phyloP scores from a whole-genome alignment of 768 basidiomycete genomes.

The Pleurotus djamor region DNA sequence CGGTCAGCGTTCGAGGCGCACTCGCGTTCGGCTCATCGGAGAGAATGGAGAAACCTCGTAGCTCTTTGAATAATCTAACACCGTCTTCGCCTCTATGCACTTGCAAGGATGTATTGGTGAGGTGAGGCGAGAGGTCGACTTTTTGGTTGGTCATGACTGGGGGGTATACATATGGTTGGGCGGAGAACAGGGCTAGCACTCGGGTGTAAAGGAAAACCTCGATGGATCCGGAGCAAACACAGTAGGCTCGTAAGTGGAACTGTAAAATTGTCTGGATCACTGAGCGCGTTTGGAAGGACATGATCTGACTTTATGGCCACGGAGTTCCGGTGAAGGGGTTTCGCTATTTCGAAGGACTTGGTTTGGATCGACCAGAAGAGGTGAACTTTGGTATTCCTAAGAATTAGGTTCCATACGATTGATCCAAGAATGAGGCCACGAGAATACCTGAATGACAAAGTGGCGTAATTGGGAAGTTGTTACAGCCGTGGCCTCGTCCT shows the following conservation, averaged over 20 bases:
- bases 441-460: constrained; percentile 88
- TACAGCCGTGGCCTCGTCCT: constrained; percentile 50
- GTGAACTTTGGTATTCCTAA: constrained; percentile 83
- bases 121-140: constrained; percentile 67
- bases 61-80: constrained; percentile 79
- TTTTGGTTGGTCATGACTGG: constrained; percentile 14
- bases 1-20: constrained; percentile 17
- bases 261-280: constrained; percentile 27
- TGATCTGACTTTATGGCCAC: constrained; percentile 58
- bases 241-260: constrained; percentile 95
- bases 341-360: constrained; percentile 32
- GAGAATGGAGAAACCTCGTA: constrained; percentile 63
- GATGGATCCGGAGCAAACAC: constrained; percentile 72
- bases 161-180: constrained; percentile 63
- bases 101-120: constrained; percentile 94
- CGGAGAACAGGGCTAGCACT: constrained; percentile 87
- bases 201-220: constrained; percentile 79
- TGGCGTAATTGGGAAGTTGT: constrained; percentile 87
- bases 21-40: constrained; percentile 18
- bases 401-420: not conserved
- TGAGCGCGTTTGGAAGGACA: not conserved
- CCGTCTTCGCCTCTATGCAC: constrained; percentile 61
- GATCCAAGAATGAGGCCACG: constrained; percentile 7
- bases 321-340: constrained; percentile 18
- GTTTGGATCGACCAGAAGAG: constrained; percentile 74